phyloP scores from a whole-genome alignment of 305 asterid species.

The Solanum hybrid region DNA sequence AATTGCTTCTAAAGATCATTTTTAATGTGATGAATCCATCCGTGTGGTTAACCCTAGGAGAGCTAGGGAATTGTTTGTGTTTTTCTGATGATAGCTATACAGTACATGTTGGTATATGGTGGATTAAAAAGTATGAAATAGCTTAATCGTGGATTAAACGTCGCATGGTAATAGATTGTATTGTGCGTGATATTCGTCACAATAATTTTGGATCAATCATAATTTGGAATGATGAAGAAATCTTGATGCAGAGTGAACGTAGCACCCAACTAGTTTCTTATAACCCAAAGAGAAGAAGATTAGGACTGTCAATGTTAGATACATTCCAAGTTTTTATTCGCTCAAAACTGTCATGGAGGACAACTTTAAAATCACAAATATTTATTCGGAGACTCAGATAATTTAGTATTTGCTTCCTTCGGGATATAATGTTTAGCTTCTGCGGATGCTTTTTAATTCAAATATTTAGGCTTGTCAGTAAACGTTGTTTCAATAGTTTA shows the following conservation, averaged over 20 bases:
- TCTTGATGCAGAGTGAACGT: background rate
- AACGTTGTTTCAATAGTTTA: background rate
- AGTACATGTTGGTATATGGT: background rate
- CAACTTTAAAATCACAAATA: too few relatives aligned
- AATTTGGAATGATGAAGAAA: background rate
- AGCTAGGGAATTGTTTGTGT: background rate
- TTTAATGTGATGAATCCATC: background rate
- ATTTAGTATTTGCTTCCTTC: too few relatives aligned
- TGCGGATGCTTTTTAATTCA: too few relatives aligned
- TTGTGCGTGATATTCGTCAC: background rate
- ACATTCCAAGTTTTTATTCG: too few relatives aligned
- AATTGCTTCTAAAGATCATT: too few relatives aligned
- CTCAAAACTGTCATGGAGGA: too few relatives aligned
- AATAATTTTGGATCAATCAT: background rate
- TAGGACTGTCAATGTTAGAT: background rate
- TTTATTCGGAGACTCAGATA: too few relatives aligned
- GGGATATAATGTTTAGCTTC: too few relatives aligned
- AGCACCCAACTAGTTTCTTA: background rate
- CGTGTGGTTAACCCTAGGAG: background rate
- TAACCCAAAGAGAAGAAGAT: background rate
- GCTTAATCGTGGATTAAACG: background rate
- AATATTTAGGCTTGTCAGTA: too few relatives aligned
- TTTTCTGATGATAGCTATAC: background rate
- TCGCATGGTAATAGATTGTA: background rate
- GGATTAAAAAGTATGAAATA: background rate